Percentiles rank a stretch among this genome's conserved stretches.
Conservation (phyloP, 805 yeast genomes). For the Kazachstania africana region DNA sequence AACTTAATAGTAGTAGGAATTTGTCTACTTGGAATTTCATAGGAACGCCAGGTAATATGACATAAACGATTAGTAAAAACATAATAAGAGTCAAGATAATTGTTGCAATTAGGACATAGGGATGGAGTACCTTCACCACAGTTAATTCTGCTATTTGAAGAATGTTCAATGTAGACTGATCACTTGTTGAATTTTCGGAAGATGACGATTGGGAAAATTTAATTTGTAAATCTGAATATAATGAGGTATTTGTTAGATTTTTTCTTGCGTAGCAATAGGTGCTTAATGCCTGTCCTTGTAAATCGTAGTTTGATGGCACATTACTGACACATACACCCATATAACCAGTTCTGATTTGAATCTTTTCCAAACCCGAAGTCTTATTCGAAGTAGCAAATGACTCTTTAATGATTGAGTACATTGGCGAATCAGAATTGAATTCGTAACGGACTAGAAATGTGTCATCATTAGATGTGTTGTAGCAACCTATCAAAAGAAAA, state of each 20-base stretch:
- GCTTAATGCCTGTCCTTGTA: slow-evolving; percentile 5
- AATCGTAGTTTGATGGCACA: slow-evolving; percentile 16
- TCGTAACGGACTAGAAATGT: slow-evolving; percentile 38
- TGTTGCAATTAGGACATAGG: slow-evolving; percentile 40
- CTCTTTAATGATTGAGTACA: slow-evolving; percentile 30
- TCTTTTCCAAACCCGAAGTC: slow-evolving; percentile 26
- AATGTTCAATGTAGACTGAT: slow-evolving; percentile 29
- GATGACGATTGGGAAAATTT: slow-evolving; percentile 21
- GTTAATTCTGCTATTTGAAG: slow-evolving; percentile 36
- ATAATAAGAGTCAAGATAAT: slow-evolving; percentile 33
- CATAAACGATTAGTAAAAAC: slow-evolving; percentile 33
- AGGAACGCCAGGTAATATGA: slow-evolving; percentile 40
- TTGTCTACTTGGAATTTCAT: slow-evolving; percentile 18
- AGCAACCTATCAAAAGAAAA: slow-evolving; percentile 47
- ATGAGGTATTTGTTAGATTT: slow-evolving; percentile 10
- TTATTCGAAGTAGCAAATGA: slow-evolving; percentile 27
- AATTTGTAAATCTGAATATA: slow-evolving; percentile 20
- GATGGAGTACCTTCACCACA: slow-evolving; percentile 37
- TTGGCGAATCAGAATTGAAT: slow-evolving; percentile 36
- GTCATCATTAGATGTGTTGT: slow-evolving; percentile 34
- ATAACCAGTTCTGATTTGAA: slow-evolving; percentile 43
- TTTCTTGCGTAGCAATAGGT: slow-evolving; percentile 21
- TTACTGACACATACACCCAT: slow-evolving; percentile 42
- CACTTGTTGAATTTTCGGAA: slow-evolving; percentile 14
- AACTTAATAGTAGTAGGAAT: slow-evolving; percentile 24